Percentiles rank a stretch among this genome's conserved stretches.
Conservation (phyloP, 2,329 filamentous ascomycete species). For the Knufia fluminis region DNA sequence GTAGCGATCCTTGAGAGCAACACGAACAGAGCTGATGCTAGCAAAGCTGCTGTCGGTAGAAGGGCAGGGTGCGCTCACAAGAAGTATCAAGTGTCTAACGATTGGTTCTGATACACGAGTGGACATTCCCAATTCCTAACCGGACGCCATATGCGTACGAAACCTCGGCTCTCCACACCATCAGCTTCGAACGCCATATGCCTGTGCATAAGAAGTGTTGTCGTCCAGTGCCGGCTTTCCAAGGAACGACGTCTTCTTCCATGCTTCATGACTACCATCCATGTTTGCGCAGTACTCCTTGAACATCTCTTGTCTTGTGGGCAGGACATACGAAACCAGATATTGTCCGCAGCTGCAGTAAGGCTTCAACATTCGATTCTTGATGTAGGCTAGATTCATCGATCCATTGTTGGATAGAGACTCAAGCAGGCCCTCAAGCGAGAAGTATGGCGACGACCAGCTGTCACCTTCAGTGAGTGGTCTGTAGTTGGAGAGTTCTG, state of each 20-base stretch:
- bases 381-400: constrained; percentile 11
- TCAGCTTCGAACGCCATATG: too few species aligned
- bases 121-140: too few species aligned
- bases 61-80: too few species aligned
- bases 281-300: background rate
- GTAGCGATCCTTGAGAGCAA: too few species aligned
- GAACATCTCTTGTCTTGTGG: background rate
- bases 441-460: constrained; percentile 22
- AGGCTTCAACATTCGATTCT: constrained; percentile 16
- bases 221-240: background rate
- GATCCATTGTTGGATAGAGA: constrained; percentile 7
- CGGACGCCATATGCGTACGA: too few species aligned
- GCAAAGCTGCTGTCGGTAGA: too few species aligned
- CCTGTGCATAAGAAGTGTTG: too few species aligned
- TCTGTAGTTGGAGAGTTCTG: constrained; percentile 32
- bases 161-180: too few species aligned
- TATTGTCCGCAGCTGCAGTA: constrained; percentile 17
- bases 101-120: too few species aligned
- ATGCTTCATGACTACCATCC: background rate
- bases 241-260: background rate
- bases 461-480: constrained; percentile 23
- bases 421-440: constrained; percentile 13
- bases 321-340: background rate
- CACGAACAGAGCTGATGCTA: too few species aligned
- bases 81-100: too few species aligned